Conservation (phyloP, 495 filamentous ascomycete genomes). For the Talaromyces ruber region DNA sequence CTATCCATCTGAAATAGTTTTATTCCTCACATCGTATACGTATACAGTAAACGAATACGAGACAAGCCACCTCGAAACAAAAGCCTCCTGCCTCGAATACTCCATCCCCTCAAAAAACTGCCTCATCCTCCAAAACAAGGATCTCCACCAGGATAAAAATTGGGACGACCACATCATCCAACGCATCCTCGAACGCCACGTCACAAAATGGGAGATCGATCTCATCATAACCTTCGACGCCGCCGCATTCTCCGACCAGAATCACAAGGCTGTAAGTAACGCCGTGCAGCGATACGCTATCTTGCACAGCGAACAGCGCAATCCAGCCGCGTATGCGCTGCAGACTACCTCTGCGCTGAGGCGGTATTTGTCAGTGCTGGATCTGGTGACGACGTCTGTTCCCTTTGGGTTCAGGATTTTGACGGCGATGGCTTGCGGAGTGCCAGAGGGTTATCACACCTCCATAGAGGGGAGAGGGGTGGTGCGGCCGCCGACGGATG, state of each 20-base stretch:
- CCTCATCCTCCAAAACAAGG: conserved; percentile 21
- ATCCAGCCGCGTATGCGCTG: conserved; percentile 25
- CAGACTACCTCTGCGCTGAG: conserved; percentile 23
- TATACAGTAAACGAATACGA: background rate
- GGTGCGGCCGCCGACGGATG: conserved; percentile 4
- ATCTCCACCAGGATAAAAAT: conserved; percentile 27
- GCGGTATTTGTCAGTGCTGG: conserved; percentile 29
- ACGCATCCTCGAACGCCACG: conserved; percentile 19
- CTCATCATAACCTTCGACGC: conserved; percentile 36
- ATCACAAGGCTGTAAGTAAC: conserved; percentile 30
- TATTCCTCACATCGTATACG: background rate
- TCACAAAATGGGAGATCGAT: conserved; percentile 29
- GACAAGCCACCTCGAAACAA: conserved; percentile 20
- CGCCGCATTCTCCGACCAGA: conserved; percentile 29
- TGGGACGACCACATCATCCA: conserved; percentile 27
- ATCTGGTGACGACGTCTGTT: conserved; percentile 26
- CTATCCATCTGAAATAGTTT: no score
- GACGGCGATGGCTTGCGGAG: conserved; percentile 19
- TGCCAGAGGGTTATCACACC: background rate
- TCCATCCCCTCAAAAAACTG: conserved; percentile 23
- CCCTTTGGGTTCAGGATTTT: conserved; percentile 27
- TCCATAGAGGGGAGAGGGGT: background rate
- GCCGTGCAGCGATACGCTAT: conserved; percentile 22
- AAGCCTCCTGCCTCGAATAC: conserved; percentile 23
- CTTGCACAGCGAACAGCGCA: background rate